These are phyloP conservation scores for Botryotinia globosa DNA, from an alignment of 2,329 filamentous ascomycete genomes.

Conservation along the genomic window DNA sequence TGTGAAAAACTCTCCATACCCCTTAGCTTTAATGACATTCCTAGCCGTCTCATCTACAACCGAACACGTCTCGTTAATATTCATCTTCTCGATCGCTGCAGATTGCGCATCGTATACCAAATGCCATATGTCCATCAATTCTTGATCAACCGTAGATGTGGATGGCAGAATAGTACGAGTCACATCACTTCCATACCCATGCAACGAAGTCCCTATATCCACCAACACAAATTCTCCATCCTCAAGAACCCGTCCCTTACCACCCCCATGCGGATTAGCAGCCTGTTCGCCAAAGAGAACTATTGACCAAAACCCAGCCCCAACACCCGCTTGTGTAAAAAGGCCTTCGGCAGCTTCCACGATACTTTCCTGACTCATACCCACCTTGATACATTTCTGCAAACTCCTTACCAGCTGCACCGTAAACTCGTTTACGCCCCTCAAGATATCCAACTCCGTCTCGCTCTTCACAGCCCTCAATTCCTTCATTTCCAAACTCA, in stretches of 20 bases:
- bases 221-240: constrained; percentile 58
- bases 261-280: constrained; percentile 42
- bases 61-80: constrained; percentile 52
- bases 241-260: constrained; percentile 47
- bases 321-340: constrained; percentile 47
- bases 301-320: constrained; percentile 60
- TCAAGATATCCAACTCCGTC: constrained; percentile 54
- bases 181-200: constrained; percentile 61
- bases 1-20: constrained; percentile 56
- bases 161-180: constrained; percentile 52
- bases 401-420: constrained; percentile 58
- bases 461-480: constrained; percentile 57
- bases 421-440: constrained; percentile 60
- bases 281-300: constrained; percentile 54
- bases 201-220: constrained; percentile 55
- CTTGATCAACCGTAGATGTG: constrained; percentile 24
- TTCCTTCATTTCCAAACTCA: constrained; percentile 51
- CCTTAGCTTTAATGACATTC: constrained; percentile 45
- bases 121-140: constrained; percentile 53
- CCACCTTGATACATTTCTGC: constrained; percentile 50
- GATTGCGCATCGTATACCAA: constrained; percentile 58
- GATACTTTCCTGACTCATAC: constrained; percentile 56
- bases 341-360: constrained; percentile 52
- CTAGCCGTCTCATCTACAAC: constrained; percentile 59
- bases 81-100: constrained; percentile 51